Evolutionary conservation across 1,139 yeast species (phyloP).

Genomic region (Zygosaccharomyces sapae): DNA sequence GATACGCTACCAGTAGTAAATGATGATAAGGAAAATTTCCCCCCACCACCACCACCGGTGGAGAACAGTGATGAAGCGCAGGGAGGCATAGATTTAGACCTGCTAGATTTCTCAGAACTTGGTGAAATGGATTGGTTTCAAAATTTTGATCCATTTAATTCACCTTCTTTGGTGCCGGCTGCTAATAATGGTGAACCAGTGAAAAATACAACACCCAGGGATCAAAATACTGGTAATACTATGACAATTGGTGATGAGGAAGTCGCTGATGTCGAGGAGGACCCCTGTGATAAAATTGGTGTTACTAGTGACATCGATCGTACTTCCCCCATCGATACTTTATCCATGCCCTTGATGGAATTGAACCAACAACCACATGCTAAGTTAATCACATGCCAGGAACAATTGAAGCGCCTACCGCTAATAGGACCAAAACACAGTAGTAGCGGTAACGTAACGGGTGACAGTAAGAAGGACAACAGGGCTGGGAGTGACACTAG

Average conservation of each 20-base stretch:
- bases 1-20: conserved; percentile 5
- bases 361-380: conserved; percentile 19
- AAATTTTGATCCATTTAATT: conserved; percentile 21
- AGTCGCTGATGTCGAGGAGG: conserved; percentile 3
- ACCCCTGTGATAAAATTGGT: conserved; percentile 8
- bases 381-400: conserved; percentile 19
- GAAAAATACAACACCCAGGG: conserved; percentile 40
- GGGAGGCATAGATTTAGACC: conserved; percentile 17
- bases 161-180: conserved; percentile 12
- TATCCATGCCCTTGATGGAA: conserved; percentile 35
- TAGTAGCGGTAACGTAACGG: background rate
- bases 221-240: conserved; percentile 41
- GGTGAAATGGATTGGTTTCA: conserved; percentile 27
- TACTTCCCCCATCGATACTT: conserved; percentile 34
- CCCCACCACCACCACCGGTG: conserved; percentile 13
- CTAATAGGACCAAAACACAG: conserved; percentile 13
- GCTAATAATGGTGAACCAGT: conserved; percentile 8
- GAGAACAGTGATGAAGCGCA: background rate
- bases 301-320: conserved; percentile 28
- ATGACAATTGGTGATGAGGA: conserved; percentile 32
- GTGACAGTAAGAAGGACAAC: background rate
- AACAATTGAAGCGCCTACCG: conserved; percentile 21
- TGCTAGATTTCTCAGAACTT: conserved; percentile 21
- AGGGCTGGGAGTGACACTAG: background rate
- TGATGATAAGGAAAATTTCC: conserved; percentile 23